A percentile compares a stretch with the other conserved stretches of the same genome.
Conservation (phyloP, 805 yeast species). For the Diddensiella transvaalensis region DNA sequence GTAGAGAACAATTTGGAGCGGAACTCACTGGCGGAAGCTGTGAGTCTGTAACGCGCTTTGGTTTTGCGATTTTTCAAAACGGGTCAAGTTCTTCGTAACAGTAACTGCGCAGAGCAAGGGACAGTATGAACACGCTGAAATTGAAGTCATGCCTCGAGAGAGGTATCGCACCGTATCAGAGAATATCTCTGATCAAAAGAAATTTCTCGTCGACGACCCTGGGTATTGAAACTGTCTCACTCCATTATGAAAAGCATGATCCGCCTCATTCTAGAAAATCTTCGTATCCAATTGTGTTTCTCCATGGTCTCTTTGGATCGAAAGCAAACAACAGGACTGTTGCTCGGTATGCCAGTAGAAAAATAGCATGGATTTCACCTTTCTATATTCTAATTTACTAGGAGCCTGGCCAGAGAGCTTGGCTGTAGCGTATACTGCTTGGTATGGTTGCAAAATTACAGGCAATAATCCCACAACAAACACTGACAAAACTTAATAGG, state of each 20-base stretch:
- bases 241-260: slow-evolving; percentile 50
- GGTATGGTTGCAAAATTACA: not conserved
- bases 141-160: too few species aligned
- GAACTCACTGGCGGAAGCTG: too few species aligned
- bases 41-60: too few species aligned
- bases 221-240: slow-evolving; percentile 41
- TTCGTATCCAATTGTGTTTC: slow-evolving; percentile 58
- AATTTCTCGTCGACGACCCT: not conserved
- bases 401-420: not conserved
- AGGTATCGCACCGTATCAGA: too few species aligned
- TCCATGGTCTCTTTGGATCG: slow-evolving; percentile 90
- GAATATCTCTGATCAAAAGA: not conserved
- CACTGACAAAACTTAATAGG: slow-evolving; percentile 32
- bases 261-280: slow-evolving; percentile 28
- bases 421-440: not conserved
- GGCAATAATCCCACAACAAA: too few species aligned
- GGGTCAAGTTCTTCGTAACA: too few species aligned
- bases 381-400: slow-evolving; percentile 27
- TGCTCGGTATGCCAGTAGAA: slow-evolving; percentile 52
- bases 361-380: slow-evolving; percentile 10
- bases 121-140: too few species aligned
- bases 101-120: too few species aligned
- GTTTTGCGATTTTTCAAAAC: too few species aligned
- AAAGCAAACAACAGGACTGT: slow-evolving; percentile 76
- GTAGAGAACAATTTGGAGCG: too few species aligned